phyloP scores from a whole-genome alignment of 1,284 basidiomycete genomes.

The Austroboletus novae-zelandiae region DNA sequence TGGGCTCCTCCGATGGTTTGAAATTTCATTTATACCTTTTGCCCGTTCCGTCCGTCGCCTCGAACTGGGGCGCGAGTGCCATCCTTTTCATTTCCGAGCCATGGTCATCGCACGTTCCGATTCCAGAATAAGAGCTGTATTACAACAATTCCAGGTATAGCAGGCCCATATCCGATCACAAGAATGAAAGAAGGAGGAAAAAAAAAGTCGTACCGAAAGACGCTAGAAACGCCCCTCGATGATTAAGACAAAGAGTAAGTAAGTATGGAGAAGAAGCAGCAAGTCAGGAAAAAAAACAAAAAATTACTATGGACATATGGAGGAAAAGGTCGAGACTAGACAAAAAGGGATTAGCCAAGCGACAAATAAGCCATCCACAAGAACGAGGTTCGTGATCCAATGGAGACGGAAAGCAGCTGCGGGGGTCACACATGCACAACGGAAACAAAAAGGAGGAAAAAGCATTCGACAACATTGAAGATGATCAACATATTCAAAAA shows the following conservation, averaged over 20 bases:
- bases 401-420: slow-evolving; percentile 6
- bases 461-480: slow-evolving; percentile 26
- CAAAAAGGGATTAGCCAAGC: slow-evolving; percentile 14
- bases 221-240: background rate
- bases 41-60: no score
- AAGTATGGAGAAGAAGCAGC: slow-evolving; percentile 11
- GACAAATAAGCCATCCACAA: slow-evolving; percentile 19
- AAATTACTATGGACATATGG: slow-evolving; percentile 26
- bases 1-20: no score
- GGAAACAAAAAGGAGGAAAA: background rate
- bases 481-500: slow-evolving; percentile 37
- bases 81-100: slow-evolving; percentile 20
- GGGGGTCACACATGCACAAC: slow-evolving; percentile 12
- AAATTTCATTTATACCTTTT: no score
- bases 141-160: slow-evolving; percentile 37
- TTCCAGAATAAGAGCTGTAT: slow-evolving; percentile 33
- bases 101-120: background rate
- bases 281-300: background rate
- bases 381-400: slow-evolving; percentile 6
- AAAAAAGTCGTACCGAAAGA: slow-evolving; percentile 1
- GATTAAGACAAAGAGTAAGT: slow-evolving; percentile 27
- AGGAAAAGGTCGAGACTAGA: background rate
- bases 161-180: slow-evolving; percentile 31
- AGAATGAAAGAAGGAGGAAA: slow-evolving; percentile 7
- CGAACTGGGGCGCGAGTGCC: no score